Percentiles rank a stretch among this genome's conserved stretches.
Evolutionary conservation across 345 rosid species (phyloP).

Genomic region (Limnanthes douglasii): DNA sequence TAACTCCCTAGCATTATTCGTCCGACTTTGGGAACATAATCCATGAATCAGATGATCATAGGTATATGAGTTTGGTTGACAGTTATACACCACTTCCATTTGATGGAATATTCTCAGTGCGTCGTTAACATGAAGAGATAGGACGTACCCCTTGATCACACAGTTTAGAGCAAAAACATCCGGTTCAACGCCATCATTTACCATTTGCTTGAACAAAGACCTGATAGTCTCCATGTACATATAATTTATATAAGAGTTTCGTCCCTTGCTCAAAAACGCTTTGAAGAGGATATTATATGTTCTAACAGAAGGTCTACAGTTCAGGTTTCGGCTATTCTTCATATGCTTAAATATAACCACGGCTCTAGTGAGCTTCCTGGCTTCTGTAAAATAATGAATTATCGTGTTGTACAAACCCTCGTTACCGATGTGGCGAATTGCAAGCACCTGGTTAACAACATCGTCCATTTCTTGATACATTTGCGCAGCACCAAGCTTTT

Average conservation of each 20-base stretch:
- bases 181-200: constrained; percentile 64
- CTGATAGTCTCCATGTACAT: constrained; percentile 75
- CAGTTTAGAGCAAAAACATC: constrained; percentile 30
- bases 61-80: constrained; percentile 60
- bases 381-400: constrained; percentile 57
- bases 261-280: constrained; percentile 61
- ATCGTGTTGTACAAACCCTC: constrained; percentile 67
- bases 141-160: constrained; percentile 74
- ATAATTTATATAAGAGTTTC: constrained; percentile 53
- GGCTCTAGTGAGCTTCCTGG: constrained; percentile 71
- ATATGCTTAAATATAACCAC: constrained; percentile 77
- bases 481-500: constrained; percentile 74
- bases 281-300: constrained; percentile 68
- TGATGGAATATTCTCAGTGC: constrained; percentile 90
- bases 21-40: constrained; percentile 72
- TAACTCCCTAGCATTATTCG: constrained; percentile 59
- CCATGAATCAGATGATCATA: constrained; percentile 83
- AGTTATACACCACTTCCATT: constrained; percentile 56
- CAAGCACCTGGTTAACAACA: constrained; percentile 68
- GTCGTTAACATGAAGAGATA: constrained; percentile 82
- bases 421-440: constrained; percentile 36
- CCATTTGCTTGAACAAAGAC: constrained; percentile 73
- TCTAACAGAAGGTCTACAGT: constrained; percentile 60
- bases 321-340: constrained; percentile 35
- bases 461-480: constrained; percentile 81